Evolutionary conservation across 805 yeast genomes (phyloP).

Genomic region (Lipomyces sp.): DNA sequence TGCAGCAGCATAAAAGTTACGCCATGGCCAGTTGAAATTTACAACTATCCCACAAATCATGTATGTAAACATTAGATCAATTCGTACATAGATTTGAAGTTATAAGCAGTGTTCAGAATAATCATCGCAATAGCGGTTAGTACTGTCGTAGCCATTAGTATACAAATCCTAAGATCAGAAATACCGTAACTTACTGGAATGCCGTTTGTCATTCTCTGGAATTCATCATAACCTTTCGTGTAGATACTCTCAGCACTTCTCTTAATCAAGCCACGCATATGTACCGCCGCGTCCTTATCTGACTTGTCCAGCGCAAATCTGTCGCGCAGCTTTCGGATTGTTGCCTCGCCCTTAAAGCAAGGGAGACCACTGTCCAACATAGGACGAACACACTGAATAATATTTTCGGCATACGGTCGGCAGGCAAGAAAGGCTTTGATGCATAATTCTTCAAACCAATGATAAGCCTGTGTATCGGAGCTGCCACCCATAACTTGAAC

Average conservation of each 20-base stretch:
- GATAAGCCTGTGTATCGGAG: constrained; percentile 79
- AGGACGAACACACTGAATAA: constrained; percentile 82
- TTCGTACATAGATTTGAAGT: constrained; percentile 6
- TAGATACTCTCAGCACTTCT: constrained; percentile 85
- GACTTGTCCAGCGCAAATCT: constrained; percentile 81
- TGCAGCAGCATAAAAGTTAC: constrained; percentile 8
- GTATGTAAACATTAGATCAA: background rate
- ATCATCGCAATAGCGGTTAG: background rate
- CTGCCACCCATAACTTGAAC: constrained; percentile 94
- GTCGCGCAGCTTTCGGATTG: constrained; percentile 74
- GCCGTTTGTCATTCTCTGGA: constrained; percentile 95
- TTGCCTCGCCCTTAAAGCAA: constrained; percentile 50
- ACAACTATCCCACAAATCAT: background rate
- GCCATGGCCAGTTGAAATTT: constrained; percentile 7
- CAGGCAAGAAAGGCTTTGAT: constrained; percentile 89
- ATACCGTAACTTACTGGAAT: constrained; percentile 61
- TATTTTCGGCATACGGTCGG: constrained; percentile 84
- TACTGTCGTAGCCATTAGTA: background rate
- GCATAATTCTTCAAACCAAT: constrained; percentile 94
- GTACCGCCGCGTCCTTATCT: constrained; percentile 83
- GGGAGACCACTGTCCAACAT: constrained; percentile 84
- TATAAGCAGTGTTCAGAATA: background rate
- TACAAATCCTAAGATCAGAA: background rate
- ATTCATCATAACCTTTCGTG: constrained; percentile 96
- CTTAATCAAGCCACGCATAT: constrained; percentile 73